Base-by-base conservation (phyloP, 1,284 basidiomycete genomes). In the Xerocomus amazonicus region DNA sequence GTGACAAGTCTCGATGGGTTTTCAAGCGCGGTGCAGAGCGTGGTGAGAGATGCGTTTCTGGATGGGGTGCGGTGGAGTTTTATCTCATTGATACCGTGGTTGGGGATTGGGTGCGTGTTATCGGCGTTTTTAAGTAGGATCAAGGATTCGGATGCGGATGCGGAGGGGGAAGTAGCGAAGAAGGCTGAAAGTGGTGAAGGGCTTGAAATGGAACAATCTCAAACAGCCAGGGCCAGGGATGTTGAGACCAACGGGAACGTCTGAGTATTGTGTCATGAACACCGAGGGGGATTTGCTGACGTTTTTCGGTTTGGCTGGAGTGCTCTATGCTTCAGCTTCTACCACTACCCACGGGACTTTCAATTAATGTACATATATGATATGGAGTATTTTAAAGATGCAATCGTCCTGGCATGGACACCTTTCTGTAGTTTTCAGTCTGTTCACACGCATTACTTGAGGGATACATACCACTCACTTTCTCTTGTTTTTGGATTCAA, bases 81-180 rank as follows among this genome's bases (percentile, higher is more conserved):
- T 51, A 63, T 77, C 39, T 75, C 72, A 35, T 56, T 79, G 43
- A 52, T 79, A 23, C 76, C 78, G 1, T 79, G 77, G 78, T 56
- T 65, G 38, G 73, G 56, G 9, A 26, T 78, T 6, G 62, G 68
- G 26, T 53, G 62, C 32, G n/a, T 76, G 19, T 6, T 60, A 17
- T 68, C 69, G n/a, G 44, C 77, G 39, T 71, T 73, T 53, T 59
- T 79, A 59, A 57, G 63, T 12, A 66, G 59, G 17, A 73, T 77
- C 1, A 6, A 3, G 8, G 62, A 64, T 40, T 31, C 53, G 17
- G 56, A 58, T 45, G 6, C 4, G 36, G 47, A 56, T 5, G 16
- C 2, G n/a, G 28, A 27, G 4, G 40, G 23, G 33, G 39, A 31
- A 4, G 13, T n/a, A 3, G 26, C 9, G 19, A 12, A 12, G 12